Conservation (phyloP, 805 yeast species). For the Candida chilensis region DNA sequence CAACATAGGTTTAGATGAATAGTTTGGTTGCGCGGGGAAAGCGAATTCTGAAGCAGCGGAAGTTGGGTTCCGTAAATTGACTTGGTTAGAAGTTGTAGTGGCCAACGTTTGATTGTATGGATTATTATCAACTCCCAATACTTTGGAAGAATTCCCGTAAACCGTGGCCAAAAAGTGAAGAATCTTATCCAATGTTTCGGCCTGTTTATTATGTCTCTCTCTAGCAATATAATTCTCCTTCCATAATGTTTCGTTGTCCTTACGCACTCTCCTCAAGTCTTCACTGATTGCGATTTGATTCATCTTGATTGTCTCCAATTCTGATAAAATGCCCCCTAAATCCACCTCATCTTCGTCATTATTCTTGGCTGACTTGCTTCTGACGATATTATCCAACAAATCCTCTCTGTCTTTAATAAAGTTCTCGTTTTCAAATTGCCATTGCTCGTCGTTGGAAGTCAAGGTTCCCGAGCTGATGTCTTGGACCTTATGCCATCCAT, state of each 20-base stretch:
- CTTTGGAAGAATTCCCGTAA: constrained; percentile 56
- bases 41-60: no score
- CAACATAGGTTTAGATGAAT: no score
- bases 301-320: constrained; percentile 65
- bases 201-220: constrained; percentile 78
- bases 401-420: constrained; percentile 77
- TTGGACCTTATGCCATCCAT: constrained; percentile 98
- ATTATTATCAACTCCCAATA: constrained; percentile 28
- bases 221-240: constrained; percentile 76
- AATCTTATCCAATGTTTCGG: constrained; percentile 82
- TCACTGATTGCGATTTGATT: constrained; percentile 78
- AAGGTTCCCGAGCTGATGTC: constrained; percentile 75
- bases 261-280: constrained; percentile 73
- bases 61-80: no score
- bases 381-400: constrained; percentile 71
- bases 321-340: constrained; percentile 47
- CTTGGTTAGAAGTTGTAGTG: no score
- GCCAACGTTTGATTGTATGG: no score
- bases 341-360: constrained; percentile 31
- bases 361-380: constrained; percentile 46
- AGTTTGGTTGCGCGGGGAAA: no score
- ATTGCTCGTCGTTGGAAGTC: constrained; percentile 59
- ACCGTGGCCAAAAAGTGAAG: constrained; percentile 80
- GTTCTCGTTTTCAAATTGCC: constrained; percentile 83
- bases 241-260: constrained; percentile 89